Conservation (phyloP, 2,329 filamentous ascomycete species). For the Didymella segeticola region DNA sequence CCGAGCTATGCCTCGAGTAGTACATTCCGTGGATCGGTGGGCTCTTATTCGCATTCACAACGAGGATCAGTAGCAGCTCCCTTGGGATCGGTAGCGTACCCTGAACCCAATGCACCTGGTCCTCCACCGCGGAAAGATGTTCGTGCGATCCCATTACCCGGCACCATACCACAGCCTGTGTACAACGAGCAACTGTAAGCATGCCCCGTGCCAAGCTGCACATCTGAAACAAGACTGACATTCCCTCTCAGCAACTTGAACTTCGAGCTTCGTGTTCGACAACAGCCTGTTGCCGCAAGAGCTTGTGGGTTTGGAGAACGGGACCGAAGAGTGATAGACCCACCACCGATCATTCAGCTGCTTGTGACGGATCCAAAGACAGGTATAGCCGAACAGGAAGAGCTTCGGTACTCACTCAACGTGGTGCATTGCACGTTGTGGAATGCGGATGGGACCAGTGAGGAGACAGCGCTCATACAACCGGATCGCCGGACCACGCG, state of each 20-base stretch:
- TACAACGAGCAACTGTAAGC: constrained; percentile 50
- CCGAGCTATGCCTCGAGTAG: constrained; percentile 49
- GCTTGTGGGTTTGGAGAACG: constrained; percentile 85
- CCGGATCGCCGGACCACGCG: constrained; percentile 75
- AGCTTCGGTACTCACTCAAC: constrained; percentile 69
- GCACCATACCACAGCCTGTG: constrained; percentile 48
- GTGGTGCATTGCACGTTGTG: constrained; percentile 80
- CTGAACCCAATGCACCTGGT: constrained; percentile 40
- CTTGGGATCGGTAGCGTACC: constrained; percentile 41
- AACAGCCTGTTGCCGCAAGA: constrained; percentile 78
- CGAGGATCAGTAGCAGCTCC: constrained; percentile 44
- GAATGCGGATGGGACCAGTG: constrained; percentile 70
- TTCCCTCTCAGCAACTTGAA: constrained; percentile 41
- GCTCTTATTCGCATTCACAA: constrained; percentile 46
- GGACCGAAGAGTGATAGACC: constrained; percentile 81
- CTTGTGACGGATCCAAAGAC: constrained; percentile 65
- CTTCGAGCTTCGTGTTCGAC: constrained; percentile 68
- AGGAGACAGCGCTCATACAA: constrained; percentile 72
- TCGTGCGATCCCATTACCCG: constrained; percentile 43
- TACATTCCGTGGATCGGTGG: constrained; percentile 48
- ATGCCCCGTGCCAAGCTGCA: constrained; percentile 27
- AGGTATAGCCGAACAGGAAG: constrained; percentile 58
- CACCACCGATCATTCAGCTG: constrained; percentile 81
- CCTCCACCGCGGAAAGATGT: constrained; percentile 39
- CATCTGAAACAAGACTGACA: constrained; percentile 31